Conservation (phyloP, 2,329 filamentous ascomycete genomes). For the Cytospora leucostoma region DNA sequence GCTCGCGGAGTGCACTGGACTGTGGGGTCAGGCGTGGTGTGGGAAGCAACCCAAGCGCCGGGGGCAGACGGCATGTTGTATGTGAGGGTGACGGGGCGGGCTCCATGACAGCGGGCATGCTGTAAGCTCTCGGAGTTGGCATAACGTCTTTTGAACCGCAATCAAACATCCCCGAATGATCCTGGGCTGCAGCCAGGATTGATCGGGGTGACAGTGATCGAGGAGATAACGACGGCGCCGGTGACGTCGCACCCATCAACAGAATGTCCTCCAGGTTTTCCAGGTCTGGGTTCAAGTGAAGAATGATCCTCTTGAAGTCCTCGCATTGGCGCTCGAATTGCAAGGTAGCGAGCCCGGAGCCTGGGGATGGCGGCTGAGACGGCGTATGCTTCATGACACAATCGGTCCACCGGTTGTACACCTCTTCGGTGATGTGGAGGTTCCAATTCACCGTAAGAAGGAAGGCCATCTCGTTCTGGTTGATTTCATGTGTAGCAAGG, state of each 20-base stretch:
- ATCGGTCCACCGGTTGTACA: slow-evolving; percentile 92
- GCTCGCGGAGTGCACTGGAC: slow-evolving; percentile 58
- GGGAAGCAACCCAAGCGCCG: slow-evolving; percentile 57
- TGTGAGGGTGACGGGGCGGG: slow-evolving; percentile 46
- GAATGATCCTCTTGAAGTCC: slow-evolving; percentile 61
- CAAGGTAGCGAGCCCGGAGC: slow-evolving; percentile 42
- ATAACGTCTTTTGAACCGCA: slow-evolving; percentile 44
- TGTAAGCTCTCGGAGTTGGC: slow-evolving; percentile 44
- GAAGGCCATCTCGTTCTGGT: slow-evolving; percentile 94
- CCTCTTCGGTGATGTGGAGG: slow-evolving; percentile 84
- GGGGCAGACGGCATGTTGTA: slow-evolving; percentile 50
- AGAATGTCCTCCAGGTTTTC: slow-evolving; percentile 60
- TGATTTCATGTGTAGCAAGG: slow-evolving; percentile 90
- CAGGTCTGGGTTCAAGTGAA: slow-evolving; percentile 57
- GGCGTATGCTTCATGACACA: slow-evolving; percentile 86
- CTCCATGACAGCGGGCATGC: slow-evolving; percentile 52
- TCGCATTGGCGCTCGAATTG: slow-evolving; percentile 48
- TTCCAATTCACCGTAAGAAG: slow-evolving; percentile 90
- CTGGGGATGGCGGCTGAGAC: slow-evolving; percentile 57
- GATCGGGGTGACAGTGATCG: slow-evolving; percentile 42
- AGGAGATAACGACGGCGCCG: slow-evolving; percentile 25
- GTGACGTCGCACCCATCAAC: slow-evolving; percentile 13
- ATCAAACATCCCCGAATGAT: slow-evolving; percentile 38
- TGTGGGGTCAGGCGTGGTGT: slow-evolving; percentile 62
- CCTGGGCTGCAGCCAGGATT: slow-evolving; percentile 47